Evolutionary conservation across 805 yeast genomes (phyloP).

Genomic region (Yamadazyma endophytica): DNA sequence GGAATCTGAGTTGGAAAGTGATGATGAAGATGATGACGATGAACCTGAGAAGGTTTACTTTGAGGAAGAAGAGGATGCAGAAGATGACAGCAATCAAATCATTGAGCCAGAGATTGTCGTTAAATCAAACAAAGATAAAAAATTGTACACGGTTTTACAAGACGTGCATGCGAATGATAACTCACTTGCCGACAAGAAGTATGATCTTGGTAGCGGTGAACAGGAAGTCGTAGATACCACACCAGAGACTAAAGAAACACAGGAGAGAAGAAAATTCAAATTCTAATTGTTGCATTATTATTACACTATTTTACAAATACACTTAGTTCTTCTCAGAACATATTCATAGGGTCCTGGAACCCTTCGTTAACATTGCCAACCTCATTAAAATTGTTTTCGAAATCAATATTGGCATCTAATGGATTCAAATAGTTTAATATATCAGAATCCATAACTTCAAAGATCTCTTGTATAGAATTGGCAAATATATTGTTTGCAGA

Average conservation of each 20-base stretch:
- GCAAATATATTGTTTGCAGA: constrained; percentile 5
- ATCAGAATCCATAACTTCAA: constrained; percentile 28
- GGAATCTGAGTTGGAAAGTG: constrained; percentile 50
- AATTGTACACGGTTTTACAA: constrained; percentile 18
- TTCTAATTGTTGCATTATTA: constrained; percentile 8
- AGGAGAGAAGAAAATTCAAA: constrained; percentile 7
- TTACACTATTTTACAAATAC: not conserved
- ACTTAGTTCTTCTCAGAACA: constrained; percentile 1
- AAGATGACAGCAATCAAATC: constrained; percentile 52
- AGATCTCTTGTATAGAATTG: constrained; percentile 20
- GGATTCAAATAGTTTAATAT: constrained; percentile 25
- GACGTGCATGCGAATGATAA: constrained; percentile 10
- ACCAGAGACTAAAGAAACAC: constrained; percentile 2
- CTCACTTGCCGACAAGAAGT: constrained; percentile 3
- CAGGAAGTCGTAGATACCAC: constrained; percentile 2
- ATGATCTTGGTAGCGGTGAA: constrained; percentile 4
- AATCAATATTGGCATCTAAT: constrained; percentile 18
- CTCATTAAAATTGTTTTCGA: constrained; percentile 7
- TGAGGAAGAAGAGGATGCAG: constrained; percentile 48
- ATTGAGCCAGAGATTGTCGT: constrained; percentile 4
- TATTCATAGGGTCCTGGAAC: not conserved
- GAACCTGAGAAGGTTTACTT: constrained; percentile 29
- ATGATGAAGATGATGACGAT: constrained; percentile 52
- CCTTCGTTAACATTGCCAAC: constrained; percentile 3
- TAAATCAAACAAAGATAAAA: constrained; percentile 5